Conservation (phyloP, 257 asterid genomes). For the Capsicum pubescens region DNA sequence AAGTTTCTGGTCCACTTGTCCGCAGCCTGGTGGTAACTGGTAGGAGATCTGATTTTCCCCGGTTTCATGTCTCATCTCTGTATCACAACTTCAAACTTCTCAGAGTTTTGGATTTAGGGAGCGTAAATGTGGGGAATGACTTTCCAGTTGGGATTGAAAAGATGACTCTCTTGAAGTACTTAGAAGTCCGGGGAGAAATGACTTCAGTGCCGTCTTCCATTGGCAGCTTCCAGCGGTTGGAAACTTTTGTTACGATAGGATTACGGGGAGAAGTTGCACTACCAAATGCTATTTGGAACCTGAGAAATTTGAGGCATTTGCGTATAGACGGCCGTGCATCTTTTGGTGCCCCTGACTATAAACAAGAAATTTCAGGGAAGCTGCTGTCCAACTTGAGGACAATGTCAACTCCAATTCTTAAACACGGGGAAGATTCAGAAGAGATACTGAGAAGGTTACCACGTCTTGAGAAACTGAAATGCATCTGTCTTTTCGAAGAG, state of each 20-base stretch:
- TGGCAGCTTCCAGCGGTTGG: not conserved
- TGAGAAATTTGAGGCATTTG: conserved; percentile 33
- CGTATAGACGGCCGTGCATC: not conserved
- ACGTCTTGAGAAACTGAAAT: conserved; percentile 25
- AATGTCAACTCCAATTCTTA: not conserved
- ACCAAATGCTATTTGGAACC: conserved; percentile 30
- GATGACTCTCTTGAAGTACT: conserved; percentile 23
- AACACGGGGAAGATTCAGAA: not conserved
- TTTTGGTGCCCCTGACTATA: not conserved
- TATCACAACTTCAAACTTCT: too few species aligned
- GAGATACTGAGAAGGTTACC: conserved; percentile 25
- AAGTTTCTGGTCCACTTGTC: too few species aligned
- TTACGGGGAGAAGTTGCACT: not conserved
- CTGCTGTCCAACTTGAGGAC: not conserved
- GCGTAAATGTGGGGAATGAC: too few species aligned
- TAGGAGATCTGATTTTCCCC: too few species aligned
- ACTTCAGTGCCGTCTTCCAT: not conserved
- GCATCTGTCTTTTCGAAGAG: not conserved
- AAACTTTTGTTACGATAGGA: not conserved
- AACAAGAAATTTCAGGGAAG: too few species aligned
- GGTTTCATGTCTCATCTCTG: too few species aligned
- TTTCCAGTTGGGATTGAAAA: too few species aligned
- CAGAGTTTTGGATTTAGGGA: too few species aligned
- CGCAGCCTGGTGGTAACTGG: too few species aligned
- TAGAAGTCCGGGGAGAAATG: not conserved